Percentiles rank a stretch among this genome's conserved stretches.
Conservation (phyloP, 164 flowering plant genomes). For the Akebia trifoliata region DNA sequence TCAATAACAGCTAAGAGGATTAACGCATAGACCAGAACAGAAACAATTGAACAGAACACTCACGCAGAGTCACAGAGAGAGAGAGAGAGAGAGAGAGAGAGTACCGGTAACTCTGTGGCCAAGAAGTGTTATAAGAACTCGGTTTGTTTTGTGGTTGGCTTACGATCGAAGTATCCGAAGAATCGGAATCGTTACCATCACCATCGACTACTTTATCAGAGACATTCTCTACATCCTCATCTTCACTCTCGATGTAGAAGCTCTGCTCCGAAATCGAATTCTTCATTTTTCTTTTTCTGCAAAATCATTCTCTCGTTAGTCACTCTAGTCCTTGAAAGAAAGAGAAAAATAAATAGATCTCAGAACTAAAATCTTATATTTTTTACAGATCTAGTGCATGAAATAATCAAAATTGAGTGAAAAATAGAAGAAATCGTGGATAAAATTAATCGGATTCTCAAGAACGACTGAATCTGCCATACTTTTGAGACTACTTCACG, state of each 20-base stretch:
- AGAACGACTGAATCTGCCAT: not conserved
- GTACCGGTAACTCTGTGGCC: slow-evolving; percentile 87
- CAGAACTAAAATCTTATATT: not conserved
- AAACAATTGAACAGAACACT: not conserved
- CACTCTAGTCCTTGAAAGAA: too few relatives aligned
- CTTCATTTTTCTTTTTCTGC: slow-evolving; percentile 45
- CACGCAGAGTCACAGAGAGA: not conserved
- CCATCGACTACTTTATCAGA: slow-evolving; percentile 27
- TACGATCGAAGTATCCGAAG: slow-evolving; percentile 39
- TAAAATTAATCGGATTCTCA: not conserved
- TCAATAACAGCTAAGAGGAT: too few relatives aligned
- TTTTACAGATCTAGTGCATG: not conserved
- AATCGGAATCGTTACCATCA: slow-evolving; percentile 63
- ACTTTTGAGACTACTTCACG: not conserved
- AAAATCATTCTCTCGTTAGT: too few relatives aligned
- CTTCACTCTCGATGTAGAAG: slow-evolving; percentile 84
- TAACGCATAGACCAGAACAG: not conserved
- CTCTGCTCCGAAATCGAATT: slow-evolving; percentile 72
- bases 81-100: slow-evolving; percentile 1
- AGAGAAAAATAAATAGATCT: not conserved
- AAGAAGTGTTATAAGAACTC: slow-evolving; percentile 61
- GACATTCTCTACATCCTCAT: slow-evolving; percentile 46
- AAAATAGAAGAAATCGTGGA: not conserved
- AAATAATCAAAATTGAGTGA: not conserved
- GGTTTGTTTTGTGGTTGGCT: slow-evolving; percentile 46